These are phyloP conservation scores for Debaryomyces singareniensis DNA, from an alignment of 1,139 yeast genomes.

Conservation along the genomic window DNA sequence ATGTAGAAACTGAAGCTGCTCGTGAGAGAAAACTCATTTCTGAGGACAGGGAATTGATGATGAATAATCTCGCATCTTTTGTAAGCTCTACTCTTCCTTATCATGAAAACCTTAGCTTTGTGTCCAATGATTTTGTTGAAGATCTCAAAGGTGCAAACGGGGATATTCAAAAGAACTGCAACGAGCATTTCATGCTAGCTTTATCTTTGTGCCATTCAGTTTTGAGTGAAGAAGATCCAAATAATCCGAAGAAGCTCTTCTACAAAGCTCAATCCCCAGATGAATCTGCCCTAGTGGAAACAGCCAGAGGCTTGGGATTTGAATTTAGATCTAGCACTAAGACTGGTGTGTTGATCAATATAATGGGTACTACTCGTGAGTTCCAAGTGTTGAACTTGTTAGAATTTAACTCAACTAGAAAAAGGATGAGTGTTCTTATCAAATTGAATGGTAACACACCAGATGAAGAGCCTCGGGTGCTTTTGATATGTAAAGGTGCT, in stretches of 20 bases:
- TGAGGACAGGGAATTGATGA: constrained; percentile 35
- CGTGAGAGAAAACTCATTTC: constrained; percentile 33
- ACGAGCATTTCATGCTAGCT: constrained; percentile 47
- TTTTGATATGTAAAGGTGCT: constrained; percentile 45
- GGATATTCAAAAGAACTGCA: constrained; percentile 26
- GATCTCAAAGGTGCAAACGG: constrained; percentile 28
- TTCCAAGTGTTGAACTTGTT: constrained; percentile 45
- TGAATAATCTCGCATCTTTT: constrained; percentile 15
- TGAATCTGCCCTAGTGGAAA: constrained; percentile 58
- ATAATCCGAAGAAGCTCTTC: constrained; percentile 26
- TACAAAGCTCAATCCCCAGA: constrained; percentile 61
- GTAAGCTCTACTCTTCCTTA: constrained; percentile 17
- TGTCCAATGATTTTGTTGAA: constrained; percentile 39
- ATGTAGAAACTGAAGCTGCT: constrained; percentile 42
- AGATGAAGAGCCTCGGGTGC: constrained; percentile 30
- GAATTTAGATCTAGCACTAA: constrained; percentile 44
- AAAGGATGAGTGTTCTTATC: constrained; percentile 87
- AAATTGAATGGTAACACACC: constrained; percentile 40
- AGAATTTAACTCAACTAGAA: constrained; percentile 49
- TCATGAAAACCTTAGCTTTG: constrained; percentile 41
- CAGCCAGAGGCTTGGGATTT: constrained; percentile 52
- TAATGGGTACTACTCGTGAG: constrained; percentile 37
- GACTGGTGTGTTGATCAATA: constrained; percentile 35
- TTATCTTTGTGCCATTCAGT: constrained; percentile 59
- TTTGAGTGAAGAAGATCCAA: constrained; percentile 41